Evolutionary conservation across 179 eudicot genomes (phyloP).

Genomic region (Beta lomatogona): DNA sequence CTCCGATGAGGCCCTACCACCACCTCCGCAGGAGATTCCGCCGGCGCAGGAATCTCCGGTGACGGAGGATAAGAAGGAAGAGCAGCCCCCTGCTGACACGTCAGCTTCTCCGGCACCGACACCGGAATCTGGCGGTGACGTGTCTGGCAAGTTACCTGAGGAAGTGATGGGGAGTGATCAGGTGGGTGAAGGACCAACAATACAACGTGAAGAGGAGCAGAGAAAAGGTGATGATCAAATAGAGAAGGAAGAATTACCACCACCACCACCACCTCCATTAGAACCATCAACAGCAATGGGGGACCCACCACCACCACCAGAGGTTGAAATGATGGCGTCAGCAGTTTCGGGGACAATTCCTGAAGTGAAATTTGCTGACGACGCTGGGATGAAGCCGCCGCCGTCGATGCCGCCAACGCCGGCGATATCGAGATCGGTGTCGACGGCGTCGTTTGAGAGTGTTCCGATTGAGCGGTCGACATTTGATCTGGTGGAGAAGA

Average conservation of each 20-base stretch:
- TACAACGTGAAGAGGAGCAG: conserved; percentile 14
- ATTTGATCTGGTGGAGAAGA: conserved; percentile 88
- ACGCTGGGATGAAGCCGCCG: conserved; percentile 41
- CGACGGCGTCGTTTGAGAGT: conserved; percentile 59
- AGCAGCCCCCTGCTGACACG: conserved; percentile 28
- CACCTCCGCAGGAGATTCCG: conserved; percentile 12
- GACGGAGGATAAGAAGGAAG: conserved; percentile 26
- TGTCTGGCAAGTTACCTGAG: conserved; percentile 14
- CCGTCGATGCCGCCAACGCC: conserved; percentile 36
- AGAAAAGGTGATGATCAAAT: not conserved
- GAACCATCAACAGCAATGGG: not conserved
- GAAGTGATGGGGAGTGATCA: not conserved
- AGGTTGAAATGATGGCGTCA: conserved; percentile 42
- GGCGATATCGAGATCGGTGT: conserved; percentile 48
- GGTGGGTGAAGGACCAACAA: conserved; percentile 16
- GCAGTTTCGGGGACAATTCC: conserved; percentile 41
- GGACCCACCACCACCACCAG: conserved; percentile 26
- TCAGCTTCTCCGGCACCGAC: conserved; percentile 27
- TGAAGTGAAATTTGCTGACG: conserved; percentile 42
- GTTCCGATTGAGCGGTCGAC: conserved; percentile 58
- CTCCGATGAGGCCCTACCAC: conserved; percentile 44
- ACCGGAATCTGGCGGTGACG: not conserved
- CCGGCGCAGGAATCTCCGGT: conserved; percentile 20
- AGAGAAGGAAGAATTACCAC: not conserved
- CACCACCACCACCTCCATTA: not conserved